phyloP scores from a whole-genome alignment of 805 yeast species.

The Saccharomycopsis schoenii region DNA sequence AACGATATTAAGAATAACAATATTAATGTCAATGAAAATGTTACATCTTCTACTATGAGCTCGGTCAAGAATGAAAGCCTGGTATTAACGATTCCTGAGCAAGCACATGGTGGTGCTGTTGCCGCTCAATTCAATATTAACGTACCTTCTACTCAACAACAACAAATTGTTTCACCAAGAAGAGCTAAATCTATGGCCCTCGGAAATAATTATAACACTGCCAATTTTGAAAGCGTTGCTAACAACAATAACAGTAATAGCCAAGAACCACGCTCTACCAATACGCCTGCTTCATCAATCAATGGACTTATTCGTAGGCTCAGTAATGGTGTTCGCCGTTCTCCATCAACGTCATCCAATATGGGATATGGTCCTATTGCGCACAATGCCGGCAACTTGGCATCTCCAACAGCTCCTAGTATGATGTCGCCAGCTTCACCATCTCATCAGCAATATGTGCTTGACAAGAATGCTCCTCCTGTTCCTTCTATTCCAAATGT shows the following conservation, averaged over 20 bases:
- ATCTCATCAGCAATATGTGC: slow-evolving; percentile 16
- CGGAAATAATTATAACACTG: neutral
- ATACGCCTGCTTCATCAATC: neutral
- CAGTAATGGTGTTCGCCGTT: slow-evolving; percentile 22
- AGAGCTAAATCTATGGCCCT: slow-evolving; percentile 12
- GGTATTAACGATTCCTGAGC: neutral
- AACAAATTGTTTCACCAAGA: slow-evolving; percentile 12
- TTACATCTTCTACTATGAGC: neutral
- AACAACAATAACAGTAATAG: neutral
- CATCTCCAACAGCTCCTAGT: neutral
- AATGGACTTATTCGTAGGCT: slow-evolving; percentile 26
- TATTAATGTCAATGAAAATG: neutral
- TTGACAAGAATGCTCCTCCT: slow-evolving; percentile 18
- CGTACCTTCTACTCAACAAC: neutral
- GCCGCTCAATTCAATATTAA: neutral
- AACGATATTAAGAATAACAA: neutral
- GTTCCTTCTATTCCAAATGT: slow-evolving; percentile 16
- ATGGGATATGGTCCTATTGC: neutral
- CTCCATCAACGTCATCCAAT: neutral
- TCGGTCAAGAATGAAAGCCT: neutral
- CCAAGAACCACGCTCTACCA: slow-evolving; percentile 7
- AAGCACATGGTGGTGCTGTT: neutral
- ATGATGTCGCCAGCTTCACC: neutral
- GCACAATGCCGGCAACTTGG: neutral
- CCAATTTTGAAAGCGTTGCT: neutral